phyloP scores from a whole-genome alignment of 2,329 filamentous ascomycete species.

The Cyphellophora attinorum region DNA sequence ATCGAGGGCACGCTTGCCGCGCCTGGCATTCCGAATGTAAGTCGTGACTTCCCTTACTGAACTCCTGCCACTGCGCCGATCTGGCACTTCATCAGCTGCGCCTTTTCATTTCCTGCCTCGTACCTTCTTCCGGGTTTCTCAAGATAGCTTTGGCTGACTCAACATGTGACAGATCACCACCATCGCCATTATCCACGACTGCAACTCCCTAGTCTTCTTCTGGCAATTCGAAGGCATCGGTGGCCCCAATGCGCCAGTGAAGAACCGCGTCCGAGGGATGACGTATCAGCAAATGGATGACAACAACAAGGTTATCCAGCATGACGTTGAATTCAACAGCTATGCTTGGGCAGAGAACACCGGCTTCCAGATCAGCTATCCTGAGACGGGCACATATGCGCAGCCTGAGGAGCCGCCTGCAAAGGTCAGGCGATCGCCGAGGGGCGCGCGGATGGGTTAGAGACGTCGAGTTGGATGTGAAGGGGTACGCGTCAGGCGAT shows the following conservation, averaged over 20 bases:
- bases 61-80: conserved; percentile 6
- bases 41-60: neutral
- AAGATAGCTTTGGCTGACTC: neutral
- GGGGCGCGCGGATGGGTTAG: no score
- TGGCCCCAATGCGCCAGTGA: conserved; percentile 6
- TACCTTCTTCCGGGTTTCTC: neutral
- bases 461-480: no score
- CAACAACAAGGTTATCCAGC: conserved; percentile 8
- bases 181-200: neutral
- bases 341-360: conserved; percentile 12
- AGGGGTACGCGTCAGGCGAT: no score
- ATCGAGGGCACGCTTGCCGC: conserved; percentile 10
- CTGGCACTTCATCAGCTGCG: conserved; percentile 6
- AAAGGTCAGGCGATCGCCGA: no score
- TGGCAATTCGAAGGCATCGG: conserved; percentile 12
- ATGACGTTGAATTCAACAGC: conserved; percentile 13
- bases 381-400: neutral
- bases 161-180: neutral
- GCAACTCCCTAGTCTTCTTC: conserved; percentile 9
- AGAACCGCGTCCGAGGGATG: conserved; percentile 6
- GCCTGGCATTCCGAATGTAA: conserved; percentile 5
- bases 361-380: conserved; percentile 7
- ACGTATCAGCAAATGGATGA: conserved; percentile 9
- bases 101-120: no score
- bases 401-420: no score